Conservation (phyloP, 1,284 basidiomycete species). For the Bjerkandera adusta region DNA sequence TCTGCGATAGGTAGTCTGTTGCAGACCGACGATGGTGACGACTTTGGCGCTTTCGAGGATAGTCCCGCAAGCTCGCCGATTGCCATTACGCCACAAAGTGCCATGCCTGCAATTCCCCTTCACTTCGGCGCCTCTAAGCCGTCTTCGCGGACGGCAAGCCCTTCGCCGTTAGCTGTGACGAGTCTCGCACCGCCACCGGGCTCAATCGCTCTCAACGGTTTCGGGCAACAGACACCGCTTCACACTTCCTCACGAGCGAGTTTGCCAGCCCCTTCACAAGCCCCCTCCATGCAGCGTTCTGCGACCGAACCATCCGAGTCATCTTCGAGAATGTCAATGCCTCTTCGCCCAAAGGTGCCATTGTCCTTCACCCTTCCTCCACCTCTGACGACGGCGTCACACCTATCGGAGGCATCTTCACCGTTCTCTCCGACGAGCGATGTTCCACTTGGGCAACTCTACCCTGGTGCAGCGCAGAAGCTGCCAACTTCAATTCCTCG, state of each 20-base stretch:
- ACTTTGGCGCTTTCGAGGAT: constrained; percentile 13
- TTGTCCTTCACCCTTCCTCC: constrained; percentile 10
- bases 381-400: constrained; percentile 3
- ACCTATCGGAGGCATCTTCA: neutral
- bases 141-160: constrained; percentile 1
- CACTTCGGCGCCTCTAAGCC: neutral
- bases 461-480: constrained; percentile 5
- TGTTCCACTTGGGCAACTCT: constrained; percentile 14
- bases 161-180: constrained; percentile 3
- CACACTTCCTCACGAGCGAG: no score
- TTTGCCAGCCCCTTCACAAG: constrained; percentile 82
- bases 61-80: constrained; percentile 1
- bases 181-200: constrained; percentile 1
- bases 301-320: neutral
- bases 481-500: neutral
- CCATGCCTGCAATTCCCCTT: neutral
- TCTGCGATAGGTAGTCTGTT: neutral
- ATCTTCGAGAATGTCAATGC: neutral
- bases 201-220: no score
- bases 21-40: constrained; percentile 7
- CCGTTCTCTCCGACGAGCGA: constrained; percentile 11
- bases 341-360: constrained; percentile 5
- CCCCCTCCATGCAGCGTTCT: constrained; percentile 45
- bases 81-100: neutral
- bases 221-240: no score